Evolutionary conservation across 2,329 filamentous ascomycete species (phyloP), one percentile per base, ranked within the genome.

Genomic region (Paraphoma sp.): DNA sequence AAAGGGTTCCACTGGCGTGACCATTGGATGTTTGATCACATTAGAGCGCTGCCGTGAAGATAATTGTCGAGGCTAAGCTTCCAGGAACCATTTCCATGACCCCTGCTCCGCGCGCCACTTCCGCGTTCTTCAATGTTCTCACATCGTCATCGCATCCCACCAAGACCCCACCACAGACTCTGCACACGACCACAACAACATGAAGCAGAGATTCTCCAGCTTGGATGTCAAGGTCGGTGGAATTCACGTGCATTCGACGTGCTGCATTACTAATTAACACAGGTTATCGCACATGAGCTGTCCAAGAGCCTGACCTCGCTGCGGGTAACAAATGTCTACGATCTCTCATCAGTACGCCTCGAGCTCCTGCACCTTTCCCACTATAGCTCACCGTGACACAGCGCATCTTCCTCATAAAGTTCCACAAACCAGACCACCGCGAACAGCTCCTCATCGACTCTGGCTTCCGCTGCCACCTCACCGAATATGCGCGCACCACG

Each of bases 271-370:
- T 65, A 50, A 63, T 42, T 41, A 44, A 43, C 59, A 29, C 71
- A 96, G 92, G 92, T 96, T 78, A 96, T 98, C 73, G 90, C 93
- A 54, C 92, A 96, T 76, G 95, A 99, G 84, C 90, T 99, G 60
- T 89, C 92, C 57, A 82, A 86, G 61, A 86, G 84, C 63, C 84
- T 99, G 51, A 86, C 89, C 56, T 87, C 87, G 56, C 84, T 98
- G 60, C 91, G 95, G 62, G 86, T 98, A 48, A 87, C 91, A 60
- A 99, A 99, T 74, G 89, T 97, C 75, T 98, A 99, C 81, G 95
- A 99, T 76, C 87, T 99, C 57, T 96, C 92, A 60, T 93, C 93
- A 63, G 84, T 86, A 79, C 33, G 79, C 59, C 38, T 18, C 46
- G 30, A 42, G 30, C 41, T 51, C 42, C 10, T 12, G 30, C 33